Conservation (phyloP, 257 asterid genomes). For the Solanum megistacrolobum region DNA sequence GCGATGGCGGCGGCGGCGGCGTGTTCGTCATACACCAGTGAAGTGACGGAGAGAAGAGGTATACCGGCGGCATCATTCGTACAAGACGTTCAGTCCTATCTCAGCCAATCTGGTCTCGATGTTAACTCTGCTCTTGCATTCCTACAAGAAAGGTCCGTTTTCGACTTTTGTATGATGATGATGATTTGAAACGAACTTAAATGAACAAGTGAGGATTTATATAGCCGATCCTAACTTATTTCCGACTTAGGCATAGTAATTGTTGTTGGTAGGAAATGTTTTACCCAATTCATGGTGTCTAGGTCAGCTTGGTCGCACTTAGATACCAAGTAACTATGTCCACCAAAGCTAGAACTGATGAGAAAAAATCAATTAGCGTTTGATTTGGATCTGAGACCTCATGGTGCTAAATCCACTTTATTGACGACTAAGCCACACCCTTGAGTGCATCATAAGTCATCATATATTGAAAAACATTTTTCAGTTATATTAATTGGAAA, state of each 20-base stretch:
- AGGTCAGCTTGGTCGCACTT: neutral
- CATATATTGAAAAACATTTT: neutral
- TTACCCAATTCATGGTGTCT: neutral
- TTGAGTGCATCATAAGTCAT: neutral
- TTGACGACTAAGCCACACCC: neutral
- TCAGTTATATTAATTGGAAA: neutral
- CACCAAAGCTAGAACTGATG: neutral
- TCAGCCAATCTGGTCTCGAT: conserved; percentile 61
- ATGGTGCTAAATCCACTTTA: neutral
- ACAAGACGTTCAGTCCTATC: conserved; percentile 81
- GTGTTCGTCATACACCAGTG: neutral
- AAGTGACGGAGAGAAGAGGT: conserved; percentile 65
- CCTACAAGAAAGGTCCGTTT: conserved; percentile 75
- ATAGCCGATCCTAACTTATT: neutral
- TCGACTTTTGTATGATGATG: neutral
- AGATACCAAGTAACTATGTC: neutral
- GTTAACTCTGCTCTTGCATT: conserved; percentile 76
- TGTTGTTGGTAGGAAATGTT: neutral
- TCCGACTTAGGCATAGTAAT: neutral
- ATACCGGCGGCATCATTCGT: conserved; percentile 91
- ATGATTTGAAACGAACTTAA: neutral
- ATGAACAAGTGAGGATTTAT: neutral
- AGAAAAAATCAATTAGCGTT: neutral
- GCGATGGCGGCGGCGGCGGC: neutral
- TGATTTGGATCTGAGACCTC: neutral